Conservation (phyloP, 208 protist species). For the Trypanosomatidae sp. region DNA sequence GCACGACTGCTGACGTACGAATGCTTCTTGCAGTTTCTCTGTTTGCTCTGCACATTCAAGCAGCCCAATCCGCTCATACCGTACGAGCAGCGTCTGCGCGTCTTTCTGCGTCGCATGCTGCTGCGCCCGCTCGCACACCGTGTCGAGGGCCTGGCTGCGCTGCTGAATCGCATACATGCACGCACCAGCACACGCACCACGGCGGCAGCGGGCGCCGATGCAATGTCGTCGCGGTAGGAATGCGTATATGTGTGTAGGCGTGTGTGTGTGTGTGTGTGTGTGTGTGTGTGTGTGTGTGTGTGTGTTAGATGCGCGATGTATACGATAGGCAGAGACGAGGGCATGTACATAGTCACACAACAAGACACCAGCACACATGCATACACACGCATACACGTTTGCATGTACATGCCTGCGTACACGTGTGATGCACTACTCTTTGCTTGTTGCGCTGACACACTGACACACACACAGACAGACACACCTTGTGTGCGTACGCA, state of each 20-base stretch:
- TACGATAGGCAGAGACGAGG: neutral
- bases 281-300: no score
- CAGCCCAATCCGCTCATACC: constrained; percentile 78
- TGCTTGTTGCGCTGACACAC: neutral
- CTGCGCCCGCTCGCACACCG: constrained; percentile 55
- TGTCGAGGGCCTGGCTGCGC: constrained; percentile 19
- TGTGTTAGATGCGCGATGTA: neutral
- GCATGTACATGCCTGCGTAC: no score
- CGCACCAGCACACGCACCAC: no score
- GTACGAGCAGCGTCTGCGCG: constrained; percentile 39
- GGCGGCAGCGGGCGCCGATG: neutral
- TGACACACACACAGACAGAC: constrained; percentile 5
- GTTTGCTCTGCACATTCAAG: constrained; percentile 76
- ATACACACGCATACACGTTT: no score
- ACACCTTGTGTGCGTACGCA: no score
- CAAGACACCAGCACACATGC: neutral
- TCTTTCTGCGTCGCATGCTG: constrained; percentile 62
- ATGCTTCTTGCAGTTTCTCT: constrained; percentile 72
- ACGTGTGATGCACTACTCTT: neutral
- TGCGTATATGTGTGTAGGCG: neutral
- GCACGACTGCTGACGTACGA: constrained; percentile 49
- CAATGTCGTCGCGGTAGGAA: neutral
- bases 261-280: neutral
- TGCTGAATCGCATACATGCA: constrained; percentile 18
- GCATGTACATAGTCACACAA: no score